A percentile compares a stretch with the other conserved stretches of the same genome.
phyloP scores from a whole-genome alignment of 2,329 filamentous ascomycete genomes.

The Coniochaeta sp. region DNA sequence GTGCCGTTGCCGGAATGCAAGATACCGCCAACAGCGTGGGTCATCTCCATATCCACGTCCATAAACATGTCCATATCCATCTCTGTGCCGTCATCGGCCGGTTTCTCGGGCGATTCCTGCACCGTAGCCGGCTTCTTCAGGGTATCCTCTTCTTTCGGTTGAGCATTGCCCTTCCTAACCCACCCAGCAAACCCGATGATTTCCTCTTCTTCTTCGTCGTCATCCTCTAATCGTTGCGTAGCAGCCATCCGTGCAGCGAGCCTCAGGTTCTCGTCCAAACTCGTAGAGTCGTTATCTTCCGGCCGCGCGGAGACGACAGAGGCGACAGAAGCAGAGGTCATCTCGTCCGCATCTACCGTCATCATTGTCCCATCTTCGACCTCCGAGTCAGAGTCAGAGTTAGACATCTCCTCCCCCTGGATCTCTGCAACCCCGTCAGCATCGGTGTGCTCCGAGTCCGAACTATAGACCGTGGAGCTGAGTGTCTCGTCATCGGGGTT shows the following conservation, averaged over 20 bases:
- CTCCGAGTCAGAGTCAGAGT: slow-evolving; percentile 46
- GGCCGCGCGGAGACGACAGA: slow-evolving; percentile 49
- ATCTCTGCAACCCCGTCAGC: slow-evolving; percentile 48
- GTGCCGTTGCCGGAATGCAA: slow-evolving; percentile 14
- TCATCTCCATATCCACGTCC: slow-evolving; percentile 49
- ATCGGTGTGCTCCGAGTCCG: slow-evolving; percentile 43
- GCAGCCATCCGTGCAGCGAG: slow-evolving; percentile 70
- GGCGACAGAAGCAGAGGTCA: slow-evolving; percentile 59
- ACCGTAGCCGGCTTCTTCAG: slow-evolving; percentile 28
- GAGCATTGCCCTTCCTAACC: slow-evolving; percentile 46
- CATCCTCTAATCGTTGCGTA: slow-evolving; percentile 57
- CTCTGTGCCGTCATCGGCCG: slow-evolving; percentile 34
- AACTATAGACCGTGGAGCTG: slow-evolving; percentile 75
- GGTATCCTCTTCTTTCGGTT: slow-evolving; percentile 27
- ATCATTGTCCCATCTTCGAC: slow-evolving; percentile 74
- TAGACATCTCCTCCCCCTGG: slow-evolving; percentile 43
- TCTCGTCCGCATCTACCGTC: slow-evolving; percentile 74
- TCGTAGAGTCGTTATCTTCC: slow-evolving; percentile 61
- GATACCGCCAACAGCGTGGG: slow-evolving; percentile 36
- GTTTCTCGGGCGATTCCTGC: slow-evolving; percentile 7
- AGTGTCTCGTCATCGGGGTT: slow-evolving; percentile 54
- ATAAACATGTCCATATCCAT: slow-evolving; percentile 48
- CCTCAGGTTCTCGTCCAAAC: slow-evolving; percentile 69
- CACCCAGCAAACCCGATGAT: slow-evolving; percentile 70
- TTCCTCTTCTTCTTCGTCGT: slow-evolving; percentile 50